Evolutionary conservation across 371 early-diverging fungal genomes (phyloP), one percentile per base, ranked within the genome.

Genomic region (Amoeboaphelidium protococcarum): DNA sequence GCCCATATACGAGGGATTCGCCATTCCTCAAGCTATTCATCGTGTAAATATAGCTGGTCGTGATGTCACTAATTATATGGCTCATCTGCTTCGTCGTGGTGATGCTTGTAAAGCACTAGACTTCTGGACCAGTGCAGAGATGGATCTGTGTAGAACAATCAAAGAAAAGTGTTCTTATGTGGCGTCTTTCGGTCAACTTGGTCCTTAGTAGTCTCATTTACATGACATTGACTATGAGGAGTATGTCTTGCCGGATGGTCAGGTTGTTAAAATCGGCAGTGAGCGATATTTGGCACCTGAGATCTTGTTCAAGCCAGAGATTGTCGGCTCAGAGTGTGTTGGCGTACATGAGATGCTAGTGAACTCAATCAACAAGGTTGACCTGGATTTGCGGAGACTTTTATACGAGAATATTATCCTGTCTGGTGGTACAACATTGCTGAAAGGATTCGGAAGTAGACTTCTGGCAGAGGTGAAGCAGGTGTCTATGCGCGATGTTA

Each of bases 1-100:
- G 13, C 94, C 92, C 37, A 83, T 91, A 13, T 89, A 79, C 57
- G 92, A 91, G 62, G 92, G 92, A n/a, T 91, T 80, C 56, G 80
- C 90, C 27, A 72, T 90, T 51, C 82, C 83, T 3, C 79, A 89
- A 52, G 94, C 91, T 37, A 80, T 89, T 50, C 71, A 78, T 45
- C 67, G 92, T 54, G 71, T 87, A 37, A 89, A 91, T 58, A 63
- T 89, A 53, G 92, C 88, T 23, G 95, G 92, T 3, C 64, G 82
- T 48, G 91, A 91, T 58, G 72, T 94, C 27, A 91, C 95, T 2
- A 76, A 82, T 46, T 70, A 84, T 51, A 61, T 94, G 48, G 81
- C 80, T 56, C 59, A 82, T 22, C 66, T 87, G 47, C 67, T 94
- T 42, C 76, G 82, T 44, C n/a, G n/a, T n/a, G n/a, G n/a, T n/a